These are phyloP conservation scores for Orbilia quercus DNA, from an alignment of 2,329 filamentous ascomycete species.

Conservation along the genomic window DNA sequence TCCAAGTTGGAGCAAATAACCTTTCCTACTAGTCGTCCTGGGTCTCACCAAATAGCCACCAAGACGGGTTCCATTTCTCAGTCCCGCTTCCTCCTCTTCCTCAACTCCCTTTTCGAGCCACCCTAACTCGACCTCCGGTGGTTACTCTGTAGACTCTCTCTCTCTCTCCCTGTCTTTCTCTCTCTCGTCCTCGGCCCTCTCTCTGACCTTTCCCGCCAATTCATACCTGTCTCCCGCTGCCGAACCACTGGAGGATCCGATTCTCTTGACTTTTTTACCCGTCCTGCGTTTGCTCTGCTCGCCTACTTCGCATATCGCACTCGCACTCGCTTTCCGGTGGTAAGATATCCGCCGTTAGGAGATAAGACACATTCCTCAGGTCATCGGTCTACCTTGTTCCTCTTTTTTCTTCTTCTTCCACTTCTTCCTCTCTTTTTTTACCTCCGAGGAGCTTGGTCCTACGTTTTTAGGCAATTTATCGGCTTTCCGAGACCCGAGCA, in stretches of 20 bases:
- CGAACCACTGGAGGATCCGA: constrained; percentile 51
- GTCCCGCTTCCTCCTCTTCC: constrained; percentile 57
- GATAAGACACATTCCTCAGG: constrained; percentile 50
- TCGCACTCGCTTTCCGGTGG: constrained; percentile 5
- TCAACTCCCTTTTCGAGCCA: constrained; percentile 56
- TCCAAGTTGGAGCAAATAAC: constrained; percentile 54
- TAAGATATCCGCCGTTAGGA: constrained; percentile 44
- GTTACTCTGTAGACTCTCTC: constrained; percentile 46
- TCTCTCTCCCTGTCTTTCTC: not conserved
- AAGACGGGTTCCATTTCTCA: constrained; percentile 56
- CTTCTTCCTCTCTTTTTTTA: constrained; percentile 25
- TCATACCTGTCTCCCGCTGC: constrained; percentile 8
- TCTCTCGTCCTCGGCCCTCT: too few relatives aligned
- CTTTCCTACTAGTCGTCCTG: constrained; percentile 41
- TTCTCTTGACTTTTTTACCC: constrained; percentile 30
- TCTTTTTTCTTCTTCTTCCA: constrained; percentile 19
- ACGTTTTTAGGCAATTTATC: constrained; percentile 53
- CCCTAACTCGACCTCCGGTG: constrained; percentile 58
- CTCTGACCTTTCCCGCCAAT: constrained; percentile 26
- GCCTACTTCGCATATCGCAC: constrained; percentile 9
- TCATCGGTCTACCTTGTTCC: constrained; percentile 32
- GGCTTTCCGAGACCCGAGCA: constrained; percentile 41
- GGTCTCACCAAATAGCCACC: constrained; percentile 52
- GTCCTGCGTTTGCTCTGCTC: constrained; percentile 14
- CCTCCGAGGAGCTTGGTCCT: constrained; percentile 47